Evolutionary conservation across 164 flowering plant genomes (phyloP), one percentile per base, ranked within the genome.

Genomic region (Stephania cephalantha): DNA sequence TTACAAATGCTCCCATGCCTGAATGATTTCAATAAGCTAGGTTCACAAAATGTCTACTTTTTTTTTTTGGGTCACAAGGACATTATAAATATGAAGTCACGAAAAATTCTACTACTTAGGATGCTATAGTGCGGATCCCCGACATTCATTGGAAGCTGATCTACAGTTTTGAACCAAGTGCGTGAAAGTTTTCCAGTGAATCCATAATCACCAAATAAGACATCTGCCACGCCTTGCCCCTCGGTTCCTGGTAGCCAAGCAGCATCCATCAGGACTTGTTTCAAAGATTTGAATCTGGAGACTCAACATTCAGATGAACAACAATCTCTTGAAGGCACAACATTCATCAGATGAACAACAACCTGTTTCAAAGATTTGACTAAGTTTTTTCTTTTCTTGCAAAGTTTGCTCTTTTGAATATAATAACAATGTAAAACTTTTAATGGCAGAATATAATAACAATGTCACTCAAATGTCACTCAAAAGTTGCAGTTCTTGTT

Each of bases 211-310:
- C 87, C 87, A 69, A 83, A 85, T 22, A 86, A 74, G 22, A 85
- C 86, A 78, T 86, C 87, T 48, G 85, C 75, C 6, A 85, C 83
- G 9, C 87, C 86, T 77, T 86, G 85, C n/a, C 89, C 89, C 81
- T 86, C 89, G 10, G 80, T 79, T 30, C 89, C 89, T 11, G 87
- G 87, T 4, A 86, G 82, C 89, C 89, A 86, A 9, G 87, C 87
- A 76, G 87, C 89, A 52, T 83, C 84, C 5, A 85, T 79, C 4
- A 30, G 29, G 22, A n/a, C n/a, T n/a, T n/a, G n/a, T n/a, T n/a
- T n/a, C n/a, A n/a, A n/a, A n/a, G n/a, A n/a, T n/a, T n/a, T n/a
- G n/a, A n/a, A n/a, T n/a, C n/a, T n/a, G n/a, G n/a, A n/a, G n/a
- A n/a, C n/a, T n/a, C n/a, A n/a, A n/a, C n/a, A n/a, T n/a, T n/a